These are phyloP conservation scores for Salix caprea DNA, from an alignment of 345 rosid genomes.

Conservation along the genomic window DNA sequence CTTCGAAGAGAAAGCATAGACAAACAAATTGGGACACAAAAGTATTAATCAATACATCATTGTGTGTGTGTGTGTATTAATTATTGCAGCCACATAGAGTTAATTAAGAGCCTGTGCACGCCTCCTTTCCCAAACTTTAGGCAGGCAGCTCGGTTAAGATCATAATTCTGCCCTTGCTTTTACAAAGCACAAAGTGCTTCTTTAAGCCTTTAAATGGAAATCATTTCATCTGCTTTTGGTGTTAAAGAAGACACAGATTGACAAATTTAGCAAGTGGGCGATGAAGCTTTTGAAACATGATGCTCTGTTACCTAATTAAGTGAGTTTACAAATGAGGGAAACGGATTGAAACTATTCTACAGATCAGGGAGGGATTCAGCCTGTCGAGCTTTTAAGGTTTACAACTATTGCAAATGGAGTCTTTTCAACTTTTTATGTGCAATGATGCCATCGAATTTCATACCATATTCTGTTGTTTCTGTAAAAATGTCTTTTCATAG, in stretches of 20 bases:
- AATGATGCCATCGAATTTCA: not conserved
- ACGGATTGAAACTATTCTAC: not conserved
- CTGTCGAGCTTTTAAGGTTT: constrained; percentile 25
- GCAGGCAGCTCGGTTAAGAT: constrained; percentile 7
- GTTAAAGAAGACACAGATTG: not conserved
- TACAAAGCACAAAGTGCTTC: constrained; percentile 25
- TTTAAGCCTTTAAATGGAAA: constrained; percentile 24
- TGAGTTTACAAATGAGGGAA: not conserved
- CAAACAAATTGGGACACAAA: not conserved
- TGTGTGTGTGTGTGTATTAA: too few species aligned
- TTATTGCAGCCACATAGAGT: not conserved
- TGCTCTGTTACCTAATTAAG: constrained; percentile 2
- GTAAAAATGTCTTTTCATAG: too few species aligned
- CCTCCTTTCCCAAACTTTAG: constrained; percentile 16
- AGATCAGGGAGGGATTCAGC: not conserved
- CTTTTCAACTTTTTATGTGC: constrained; percentile 5
- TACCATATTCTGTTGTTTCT: not conserved
- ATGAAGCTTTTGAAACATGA: constrained; percentile 14
- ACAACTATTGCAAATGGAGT: constrained; percentile 9
- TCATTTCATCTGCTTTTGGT: constrained; percentile 14
- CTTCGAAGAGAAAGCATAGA: not conserved
- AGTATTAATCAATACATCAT: not conserved
- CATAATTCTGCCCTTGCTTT: constrained; percentile 10
- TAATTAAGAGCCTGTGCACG: not conserved
- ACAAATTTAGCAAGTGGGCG: constrained; percentile 29